Base-by-base conservation (phyloP, 495 filamentous ascomycete species). In the Aspergillus cavernicola region DNA sequence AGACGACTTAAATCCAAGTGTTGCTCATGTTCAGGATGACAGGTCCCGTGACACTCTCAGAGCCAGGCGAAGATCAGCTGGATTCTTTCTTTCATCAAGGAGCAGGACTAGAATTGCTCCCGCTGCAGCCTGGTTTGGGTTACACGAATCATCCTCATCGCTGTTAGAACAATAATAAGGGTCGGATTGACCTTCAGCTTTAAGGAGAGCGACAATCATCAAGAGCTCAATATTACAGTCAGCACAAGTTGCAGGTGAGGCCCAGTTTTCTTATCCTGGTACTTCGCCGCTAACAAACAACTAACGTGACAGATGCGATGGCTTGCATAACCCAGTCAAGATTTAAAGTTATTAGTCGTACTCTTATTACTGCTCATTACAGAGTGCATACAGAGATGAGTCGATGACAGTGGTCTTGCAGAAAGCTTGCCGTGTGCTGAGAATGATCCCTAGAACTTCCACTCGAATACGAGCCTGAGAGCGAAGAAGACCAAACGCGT, bases 301-400 rank as follows among this genome's bases (percentile, higher is more conserved):
- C 26, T 22, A 43, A 43, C 8, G 23, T 35, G 50, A 50, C 13
- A 41, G 39, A 43, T 9, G 22, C 16, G 23, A 52, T 47, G 44
- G 46, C 46, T 38, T 32, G 45, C 50, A 45, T 53, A 46, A 55
- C n/a, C 47, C 38, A 33, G 52, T 20, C 38, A 47, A 42, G 42
- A 59, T 52, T 59, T 51, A 55, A 52, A 52, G 47, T 52, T 59
- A 51, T 51, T 52, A 47, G 44, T 20, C 19, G 22, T 45, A 42
- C 19, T 19, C 50, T 49, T 32, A 18, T 41, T 43, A 11, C 45
- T 3, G 28, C 50, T 49, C 22, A 18, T 41, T 43, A 11, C 45
- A 12, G 28, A 46, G 42, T 8, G 16, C 28, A 20, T 22, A 18
- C 35, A 18, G 13, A 38, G 35, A 11, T 31, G 6, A 35, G 11